Evolutionary conservation across 768 basidiomycete species (phyloP).

Genomic region (Cyathus striatus): DNA sequence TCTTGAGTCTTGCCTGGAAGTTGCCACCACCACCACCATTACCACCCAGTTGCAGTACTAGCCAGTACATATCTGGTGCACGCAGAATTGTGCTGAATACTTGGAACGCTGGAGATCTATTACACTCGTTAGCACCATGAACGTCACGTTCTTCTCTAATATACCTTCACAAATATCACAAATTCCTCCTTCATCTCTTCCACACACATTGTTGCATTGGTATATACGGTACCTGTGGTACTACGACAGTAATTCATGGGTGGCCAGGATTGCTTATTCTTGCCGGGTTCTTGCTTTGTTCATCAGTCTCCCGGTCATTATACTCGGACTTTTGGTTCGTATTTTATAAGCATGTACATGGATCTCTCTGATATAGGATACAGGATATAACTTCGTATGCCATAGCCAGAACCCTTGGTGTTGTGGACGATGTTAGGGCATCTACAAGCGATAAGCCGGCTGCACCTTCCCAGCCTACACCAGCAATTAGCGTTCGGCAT

Average conservation of each 20-base stretch:
- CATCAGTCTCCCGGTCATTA: conserved; percentile 56
- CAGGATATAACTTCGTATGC: conserved; percentile 81
- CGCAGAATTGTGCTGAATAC: too few relatives aligned
- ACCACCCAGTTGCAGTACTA: too few relatives aligned
- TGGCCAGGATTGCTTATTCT: conserved; percentile 55
- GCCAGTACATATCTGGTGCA: too few relatives aligned
- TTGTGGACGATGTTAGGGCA: conserved; percentile 70
- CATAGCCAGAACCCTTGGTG: conserved; percentile 77
- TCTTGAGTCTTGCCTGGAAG: too few relatives aligned
- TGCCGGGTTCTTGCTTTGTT: conserved; percentile 66
- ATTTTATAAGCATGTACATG: conserved; percentile 6
- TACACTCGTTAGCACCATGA: conserved; percentile 17
- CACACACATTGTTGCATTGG: conserved; percentile 46
- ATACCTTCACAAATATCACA: conserved; percentile 20
- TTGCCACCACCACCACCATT: too few relatives aligned
- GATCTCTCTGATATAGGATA: conserved; percentile 3
- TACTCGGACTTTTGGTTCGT: conserved; percentile 49
- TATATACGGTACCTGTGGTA: conserved; percentile 63
- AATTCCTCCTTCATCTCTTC: conserved; percentile 29
- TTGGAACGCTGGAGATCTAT: too few relatives aligned
- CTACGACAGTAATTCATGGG: conserved; percentile 63
- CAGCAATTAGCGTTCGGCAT: conserved; percentile 21
- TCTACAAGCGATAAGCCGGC: conserved; percentile 58
- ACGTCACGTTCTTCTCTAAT: conserved; percentile 23
- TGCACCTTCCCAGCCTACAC: conserved; percentile 20